Evolutionary conservation across 306 rosid species (phyloP).

Genomic region (Trichosanthes cucumerina): DNA sequence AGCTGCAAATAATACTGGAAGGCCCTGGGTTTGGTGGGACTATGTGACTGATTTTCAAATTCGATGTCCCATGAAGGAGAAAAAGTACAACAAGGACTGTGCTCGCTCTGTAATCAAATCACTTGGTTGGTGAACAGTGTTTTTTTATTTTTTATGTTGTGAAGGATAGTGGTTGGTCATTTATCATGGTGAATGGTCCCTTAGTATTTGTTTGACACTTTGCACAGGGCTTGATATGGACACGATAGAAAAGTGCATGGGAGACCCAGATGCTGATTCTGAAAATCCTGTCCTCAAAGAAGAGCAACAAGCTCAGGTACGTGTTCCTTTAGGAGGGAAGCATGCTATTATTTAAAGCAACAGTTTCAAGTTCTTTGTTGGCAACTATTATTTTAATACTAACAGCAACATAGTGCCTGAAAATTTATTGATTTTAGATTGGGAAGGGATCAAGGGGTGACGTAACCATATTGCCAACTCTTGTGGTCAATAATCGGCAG

Average conservation of each 20-base stretch:
- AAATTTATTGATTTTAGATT: conserved; percentile 35
- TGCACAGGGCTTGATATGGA: conserved; percentile 64
- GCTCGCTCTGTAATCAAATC: conserved; percentile 73
- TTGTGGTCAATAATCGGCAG: conserved; percentile 89
- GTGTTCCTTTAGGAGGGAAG: background rate
- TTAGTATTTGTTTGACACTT: conserved; percentile 17
- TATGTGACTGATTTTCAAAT: conserved; percentile 95
- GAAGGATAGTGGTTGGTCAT: background rate
- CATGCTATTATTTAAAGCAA: background rate
- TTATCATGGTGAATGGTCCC: conserved; percentile 8
- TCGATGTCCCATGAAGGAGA: conserved; percentile 98
- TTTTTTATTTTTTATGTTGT: conserved; percentile 14
- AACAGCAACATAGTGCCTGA: conserved; percentile 8
- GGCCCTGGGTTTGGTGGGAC: conserved; percentile 99
- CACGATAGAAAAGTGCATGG: conserved; percentile 81
- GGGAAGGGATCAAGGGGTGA: conserved; percentile 96
- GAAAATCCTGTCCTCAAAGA: conserved; percentile 75
- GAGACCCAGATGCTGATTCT: conserved; percentile 67
- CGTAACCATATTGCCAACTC: conserved; percentile 95
- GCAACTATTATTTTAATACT: background rate
- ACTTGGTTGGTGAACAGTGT: conserved; percentile 45
- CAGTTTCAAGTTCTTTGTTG: background rate
- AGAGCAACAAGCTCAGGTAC: conserved; percentile 96
- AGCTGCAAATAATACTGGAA: conserved; percentile 67
- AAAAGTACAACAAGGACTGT: conserved; percentile 75